Percentiles rank a stretch among this genome's conserved stretches.
These are phyloP conservation scores for Colletotrichum costaricense DNA, from an alignment of 2,329 filamentous ascomycete species.

Conservation along the genomic window DNA sequence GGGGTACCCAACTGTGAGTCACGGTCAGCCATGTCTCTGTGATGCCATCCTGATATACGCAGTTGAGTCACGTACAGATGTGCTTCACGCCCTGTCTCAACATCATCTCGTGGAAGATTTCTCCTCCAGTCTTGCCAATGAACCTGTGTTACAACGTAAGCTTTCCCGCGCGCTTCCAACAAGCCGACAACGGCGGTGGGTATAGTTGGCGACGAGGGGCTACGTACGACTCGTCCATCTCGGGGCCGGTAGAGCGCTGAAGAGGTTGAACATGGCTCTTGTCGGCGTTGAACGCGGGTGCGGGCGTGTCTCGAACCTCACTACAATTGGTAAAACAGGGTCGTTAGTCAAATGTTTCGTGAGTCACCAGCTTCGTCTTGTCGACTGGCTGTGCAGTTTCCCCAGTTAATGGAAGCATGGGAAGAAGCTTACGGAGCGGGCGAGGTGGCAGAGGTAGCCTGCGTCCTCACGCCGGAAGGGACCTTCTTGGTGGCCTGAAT, in stretches of 20 bases:
- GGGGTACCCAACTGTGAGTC: constrained; percentile 79
- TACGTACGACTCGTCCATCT: constrained; percentile 85
- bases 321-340: constrained; percentile 47
- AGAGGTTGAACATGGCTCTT: constrained; percentile 76
- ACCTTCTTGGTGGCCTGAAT: constrained; percentile 53
- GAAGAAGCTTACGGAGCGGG: constrained; percentile 63
- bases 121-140: constrained; percentile 93
- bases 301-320: constrained; percentile 69
- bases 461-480: constrained; percentile 56
- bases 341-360: constrained; percentile 38
- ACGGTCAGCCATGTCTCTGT: constrained; percentile 21
- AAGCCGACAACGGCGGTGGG: constrained; percentile 28
- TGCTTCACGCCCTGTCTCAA: constrained; percentile 91
- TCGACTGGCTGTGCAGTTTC: not conserved
- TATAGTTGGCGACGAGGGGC: constrained; percentile 14
- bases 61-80: constrained; percentile 76
- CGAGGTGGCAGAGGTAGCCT: constrained; percentile 60
- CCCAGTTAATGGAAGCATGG: not conserved
- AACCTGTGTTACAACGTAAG: constrained; percentile 65
- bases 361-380: constrained; percentile 3
- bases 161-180: constrained; percentile 9
- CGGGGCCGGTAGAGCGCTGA: constrained; percentile 66
- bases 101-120: constrained; percentile 99
- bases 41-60: not conserved
- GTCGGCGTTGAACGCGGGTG: constrained; percentile 68